These are phyloP conservation scores for Picea abies DNA, from an alignment of 83 land plant species.

Conservation along the genomic window DNA sequence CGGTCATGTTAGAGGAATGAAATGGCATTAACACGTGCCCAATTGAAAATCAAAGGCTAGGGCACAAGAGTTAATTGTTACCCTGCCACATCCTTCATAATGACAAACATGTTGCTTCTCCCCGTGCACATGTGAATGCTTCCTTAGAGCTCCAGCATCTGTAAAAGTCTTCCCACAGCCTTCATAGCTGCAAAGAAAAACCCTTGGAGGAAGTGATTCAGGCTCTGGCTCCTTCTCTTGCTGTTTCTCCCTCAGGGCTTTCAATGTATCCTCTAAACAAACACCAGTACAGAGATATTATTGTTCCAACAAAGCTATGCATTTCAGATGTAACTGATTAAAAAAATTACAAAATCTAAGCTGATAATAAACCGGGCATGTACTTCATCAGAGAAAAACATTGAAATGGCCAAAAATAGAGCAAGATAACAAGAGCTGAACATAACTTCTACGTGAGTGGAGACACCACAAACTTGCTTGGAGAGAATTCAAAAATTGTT, in stretches of 20 bases:
- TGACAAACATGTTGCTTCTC: slow-evolving; percentile 91
- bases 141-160: slow-evolving; percentile 76
- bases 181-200: slow-evolving; percentile 91
- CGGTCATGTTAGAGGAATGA: not conserved
- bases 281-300: not conserved
- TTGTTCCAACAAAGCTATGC: too few species aligned
- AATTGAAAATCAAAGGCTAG: not conserved
- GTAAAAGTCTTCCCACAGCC: slow-evolving; percentile 93
- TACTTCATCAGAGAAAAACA: too few species aligned
- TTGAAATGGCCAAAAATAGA: too few species aligned
- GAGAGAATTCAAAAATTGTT: too few species aligned
- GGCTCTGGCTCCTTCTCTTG: slow-evolving; percentile 60
- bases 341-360: too few species aligned
- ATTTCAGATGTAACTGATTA: too few species aligned
- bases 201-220: slow-evolving; percentile 80
- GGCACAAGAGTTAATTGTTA: slow-evolving; percentile 20
- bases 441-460: too few species aligned
- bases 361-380: too few species aligned
- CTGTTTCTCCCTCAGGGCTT: slow-evolving; percentile 52
- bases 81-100: slow-evolving; percentile 96
- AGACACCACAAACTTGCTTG: too few species aligned
- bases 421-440: too few species aligned
- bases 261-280: slow-evolving; percentile 71
- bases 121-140: slow-evolving; percentile 92
- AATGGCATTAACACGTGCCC: not conserved